Base-by-base conservation (phyloP, 495 filamentous ascomycete species). In the Tuber umbilicatum region DNA sequence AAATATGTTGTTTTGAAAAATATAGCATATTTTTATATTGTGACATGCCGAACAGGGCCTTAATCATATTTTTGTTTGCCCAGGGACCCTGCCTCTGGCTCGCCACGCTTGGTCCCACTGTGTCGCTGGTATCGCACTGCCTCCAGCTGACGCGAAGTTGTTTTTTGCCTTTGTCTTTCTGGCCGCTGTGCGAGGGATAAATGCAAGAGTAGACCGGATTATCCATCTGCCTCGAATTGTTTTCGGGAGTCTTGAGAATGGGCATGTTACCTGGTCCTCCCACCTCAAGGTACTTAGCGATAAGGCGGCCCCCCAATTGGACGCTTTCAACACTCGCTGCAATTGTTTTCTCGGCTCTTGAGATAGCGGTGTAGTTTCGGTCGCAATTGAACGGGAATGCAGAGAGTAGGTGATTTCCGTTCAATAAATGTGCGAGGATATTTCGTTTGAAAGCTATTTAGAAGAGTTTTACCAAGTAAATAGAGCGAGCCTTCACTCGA, bases 91-190 rank as follows among this genome's bases (percentile, higher is more conserved):
- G 84, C 88, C 91, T 90, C 91, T 93, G 89, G 91, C 92, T 94
- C 93, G 92, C 91, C 86, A 93, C 90, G 90, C 84, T 85, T 83
- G 78, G 82, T 81, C 73, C 83, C 91, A 93, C 88, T 85, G 92
- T 94, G 91, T 93, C 90, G 88, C 89, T 86, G 89, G 91, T 90
- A 90, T 93, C 90, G 90, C 92, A 94, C 92, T 94, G 90, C 86
- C 88, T 89, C 90, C 88, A 86, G 89, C 88, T 84, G 91, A 93
- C 87, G 92, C 92, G 90, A 94, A 90, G 83, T 74, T 73, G 86
- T 86, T 90, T 90, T 85, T 83, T 86, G 86, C 81, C 82, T 68
- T 64, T 64, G 55, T 17, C 3, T 35, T 64, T 64, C 55, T 64
- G 55, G 55, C 31, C 55, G 55, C 27, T 19, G 55, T 35, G 55